Percentiles rank a stretch among this genome's conserved stretches.
Evolutionary conservation across 1,139 yeast genomes (phyloP).

Genomic region (Hansenula sp.): DNA sequence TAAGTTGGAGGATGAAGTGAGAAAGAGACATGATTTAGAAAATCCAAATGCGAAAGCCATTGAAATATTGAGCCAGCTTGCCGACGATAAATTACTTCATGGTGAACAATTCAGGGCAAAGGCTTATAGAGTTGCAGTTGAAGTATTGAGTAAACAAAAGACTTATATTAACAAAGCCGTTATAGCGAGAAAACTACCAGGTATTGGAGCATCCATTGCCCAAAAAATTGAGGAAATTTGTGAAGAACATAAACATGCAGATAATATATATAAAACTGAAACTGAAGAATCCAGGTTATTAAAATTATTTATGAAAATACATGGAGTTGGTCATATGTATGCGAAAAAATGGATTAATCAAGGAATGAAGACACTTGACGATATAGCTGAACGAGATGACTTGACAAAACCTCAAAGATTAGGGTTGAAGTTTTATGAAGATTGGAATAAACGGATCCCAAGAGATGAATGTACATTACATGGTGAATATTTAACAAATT

Average conservation of each 20-base stretch:
- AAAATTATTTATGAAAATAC: conserved; percentile 38
- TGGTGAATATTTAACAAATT: conserved; percentile 30
- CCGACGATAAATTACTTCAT: conserved; percentile 31
- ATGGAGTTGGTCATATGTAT: conserved; percentile 48
- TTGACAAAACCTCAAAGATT: conserved; percentile 35
- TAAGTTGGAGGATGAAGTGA: background rate
- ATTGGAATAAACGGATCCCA: conserved; percentile 44
- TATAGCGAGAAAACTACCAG: conserved; percentile 38
- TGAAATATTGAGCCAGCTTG: conserved; percentile 32
- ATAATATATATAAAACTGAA: too few relatives aligned
- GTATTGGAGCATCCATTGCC: conserved; percentile 44
- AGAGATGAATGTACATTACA: conserved; percentile 44
- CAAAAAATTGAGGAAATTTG: conserved; percentile 44
- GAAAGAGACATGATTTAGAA: background rate
- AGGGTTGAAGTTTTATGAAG: conserved; percentile 48
- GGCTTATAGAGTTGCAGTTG: conserved; percentile 46
- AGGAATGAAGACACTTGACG: conserved; percentile 38
- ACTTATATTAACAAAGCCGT: conserved; percentile 31
- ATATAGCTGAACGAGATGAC: conserved; percentile 30
- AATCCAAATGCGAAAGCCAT: conserved; percentile 34
- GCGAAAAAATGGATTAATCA: conserved; percentile 41
- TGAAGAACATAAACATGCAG: conserved; percentile 35
- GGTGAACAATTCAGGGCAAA: conserved; percentile 40
- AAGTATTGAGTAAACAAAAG: conserved; percentile 27
- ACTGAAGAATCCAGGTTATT: conserved; percentile 25